Conservation (phyloP, 2,329 filamentous ascomycete genomes). For the Mariannaea sp. region DNA sequence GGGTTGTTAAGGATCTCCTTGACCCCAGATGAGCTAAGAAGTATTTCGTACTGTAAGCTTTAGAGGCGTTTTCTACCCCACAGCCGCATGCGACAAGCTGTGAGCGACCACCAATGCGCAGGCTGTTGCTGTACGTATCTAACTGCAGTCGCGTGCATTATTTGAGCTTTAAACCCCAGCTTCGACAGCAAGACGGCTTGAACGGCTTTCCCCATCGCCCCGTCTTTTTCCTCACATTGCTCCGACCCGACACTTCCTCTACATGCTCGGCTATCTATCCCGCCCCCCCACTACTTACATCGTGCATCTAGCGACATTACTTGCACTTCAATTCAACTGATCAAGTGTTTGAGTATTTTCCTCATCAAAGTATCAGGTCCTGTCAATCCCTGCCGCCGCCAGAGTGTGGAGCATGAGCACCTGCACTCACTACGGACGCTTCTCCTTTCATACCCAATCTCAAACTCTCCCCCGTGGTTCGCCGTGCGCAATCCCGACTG, state of each 20-base stretch:
- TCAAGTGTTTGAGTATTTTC: not conserved
- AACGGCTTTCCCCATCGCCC: conserved; percentile 25
- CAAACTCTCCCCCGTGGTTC: conserved; percentile 25
- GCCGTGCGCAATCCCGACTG: conserved; percentile 20
- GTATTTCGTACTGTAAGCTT: too few relatives aligned
- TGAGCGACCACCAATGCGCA: conserved; percentile 34
- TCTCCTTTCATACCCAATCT: conserved; percentile 31
- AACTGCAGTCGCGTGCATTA: conserved; percentile 24
- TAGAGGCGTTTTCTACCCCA: conserved; percentile 36
- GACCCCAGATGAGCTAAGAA: conserved; percentile 25
- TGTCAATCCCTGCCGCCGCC: conserved; percentile 33
- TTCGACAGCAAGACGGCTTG: conserved; percentile 34
- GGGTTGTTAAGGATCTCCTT: conserved; percentile 8
- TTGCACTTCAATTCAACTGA: conserved; percentile 8
- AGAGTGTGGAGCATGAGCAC: conserved; percentile 28
- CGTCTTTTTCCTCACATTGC: conserved; percentile 26
- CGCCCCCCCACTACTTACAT: too few relatives aligned
- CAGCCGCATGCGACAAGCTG: conserved; percentile 33
- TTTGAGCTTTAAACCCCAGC: conserved; percentile 36
- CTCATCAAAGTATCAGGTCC: conserved; percentile 25
- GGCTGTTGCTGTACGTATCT: conserved; percentile 32
- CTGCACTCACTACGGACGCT: conserved; percentile 27
- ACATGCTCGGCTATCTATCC: not conserved
- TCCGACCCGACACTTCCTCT: conserved; percentile 31
- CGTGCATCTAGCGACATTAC: not conserved